Evolutionary conservation across 1,284 basidiomycete species (phyloP).

Genomic region (Erythrobasidium hasegawianum): DNA sequence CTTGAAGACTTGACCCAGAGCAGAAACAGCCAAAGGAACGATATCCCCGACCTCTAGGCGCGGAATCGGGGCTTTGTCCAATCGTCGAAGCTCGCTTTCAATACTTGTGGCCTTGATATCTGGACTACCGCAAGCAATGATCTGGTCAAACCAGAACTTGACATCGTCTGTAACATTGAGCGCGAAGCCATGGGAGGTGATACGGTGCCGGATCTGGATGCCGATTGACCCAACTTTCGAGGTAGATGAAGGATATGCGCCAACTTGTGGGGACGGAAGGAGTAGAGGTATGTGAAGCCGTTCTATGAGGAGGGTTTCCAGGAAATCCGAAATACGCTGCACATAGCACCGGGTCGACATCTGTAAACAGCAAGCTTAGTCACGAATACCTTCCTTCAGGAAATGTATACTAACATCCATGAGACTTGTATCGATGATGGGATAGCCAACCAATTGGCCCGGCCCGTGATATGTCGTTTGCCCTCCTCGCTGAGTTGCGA

Average conservation of each 20-base stretch:
- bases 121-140: slow-evolving; percentile 89
- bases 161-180: slow-evolving; percentile 83
- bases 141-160: slow-evolving; percentile 72
- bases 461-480: slow-evolving; percentile 97
- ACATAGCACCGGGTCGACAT: slow-evolving; percentile 54
- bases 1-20: slow-evolving; percentile 21
- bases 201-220: slow-evolving; percentile 87
- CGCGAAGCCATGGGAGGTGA: slow-evolving; percentile 93
- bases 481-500: slow-evolving; percentile 77
- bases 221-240: slow-evolving; percentile 91
- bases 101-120: slow-evolving; percentile 67
- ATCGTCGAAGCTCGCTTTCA: slow-evolving; percentile 38
- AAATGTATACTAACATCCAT: slow-evolving; percentile 51
- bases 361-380: slow-evolving; percentile 41
- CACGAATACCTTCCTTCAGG: neutral
- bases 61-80: slow-evolving; percentile 8
- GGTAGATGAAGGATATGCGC: slow-evolving; percentile 63
- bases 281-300: slow-evolving; percentile 45
- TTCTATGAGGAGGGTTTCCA: slow-evolving; percentile 46
- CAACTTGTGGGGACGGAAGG: slow-evolving; percentile 59
- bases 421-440: slow-evolving; percentile 73
- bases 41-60: slow-evolving; percentile 20
- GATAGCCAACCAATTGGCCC: slow-evolving; percentile 94
- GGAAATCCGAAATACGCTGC: slow-evolving; percentile 51
- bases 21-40: slow-evolving; percentile 12